Evolutionary conservation across 176 grass and related monocot species (phyloP).

Genomic region (Alloteropsis semialata): DNA sequence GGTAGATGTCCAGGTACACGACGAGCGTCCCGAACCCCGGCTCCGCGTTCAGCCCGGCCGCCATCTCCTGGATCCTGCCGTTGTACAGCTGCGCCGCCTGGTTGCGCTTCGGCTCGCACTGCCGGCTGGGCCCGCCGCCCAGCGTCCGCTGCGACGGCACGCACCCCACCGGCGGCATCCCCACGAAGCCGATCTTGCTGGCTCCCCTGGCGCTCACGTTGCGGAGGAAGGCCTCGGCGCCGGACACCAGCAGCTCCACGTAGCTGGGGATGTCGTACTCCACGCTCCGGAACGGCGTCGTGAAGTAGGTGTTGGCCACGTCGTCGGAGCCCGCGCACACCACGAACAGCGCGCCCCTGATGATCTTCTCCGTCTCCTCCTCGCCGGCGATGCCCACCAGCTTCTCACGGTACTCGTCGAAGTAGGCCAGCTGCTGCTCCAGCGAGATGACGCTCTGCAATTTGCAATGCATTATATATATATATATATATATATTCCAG

Average conservation of each 20-base stretch:
- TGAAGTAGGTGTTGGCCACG: slow-evolving; percentile 86
- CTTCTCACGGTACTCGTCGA: slow-evolving; percentile 59
- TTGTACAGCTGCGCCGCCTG: slow-evolving; percentile 66
- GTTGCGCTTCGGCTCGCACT: slow-evolving; percentile 50
- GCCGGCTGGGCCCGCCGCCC: slow-evolving; percentile 36
- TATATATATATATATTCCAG: no score
- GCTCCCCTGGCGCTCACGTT: slow-evolving; percentile 22
- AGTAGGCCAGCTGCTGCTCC: slow-evolving; percentile 55
- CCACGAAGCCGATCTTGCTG: slow-evolving; percentile 46
- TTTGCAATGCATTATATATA: no score
- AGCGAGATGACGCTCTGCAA: slow-evolving; percentile 65
- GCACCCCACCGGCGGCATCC: slow-evolving; percentile 74
- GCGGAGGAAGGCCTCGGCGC: slow-evolving; percentile 41
- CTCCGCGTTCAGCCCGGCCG: not conserved
- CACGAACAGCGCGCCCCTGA: slow-evolving; percentile 50
- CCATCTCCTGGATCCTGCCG: slow-evolving; percentile 30
- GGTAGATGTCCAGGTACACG: slow-evolving; percentile 63
- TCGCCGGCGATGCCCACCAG: slow-evolving; percentile 52
- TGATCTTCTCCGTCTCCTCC: slow-evolving; percentile 38
- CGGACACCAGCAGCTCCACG: slow-evolving; percentile 56
- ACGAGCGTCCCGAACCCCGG: not conserved
- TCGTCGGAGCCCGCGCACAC: slow-evolving; percentile 76
- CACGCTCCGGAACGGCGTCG: slow-evolving; percentile 40
- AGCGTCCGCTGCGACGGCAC: slow-evolving; percentile 73
- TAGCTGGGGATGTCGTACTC: slow-evolving; percentile 81